These are phyloP conservation scores for Aspergillus saccharolyticus DNA, from an alignment of 495 filamentous ascomycete genomes.

Conservation along the genomic window DNA sequence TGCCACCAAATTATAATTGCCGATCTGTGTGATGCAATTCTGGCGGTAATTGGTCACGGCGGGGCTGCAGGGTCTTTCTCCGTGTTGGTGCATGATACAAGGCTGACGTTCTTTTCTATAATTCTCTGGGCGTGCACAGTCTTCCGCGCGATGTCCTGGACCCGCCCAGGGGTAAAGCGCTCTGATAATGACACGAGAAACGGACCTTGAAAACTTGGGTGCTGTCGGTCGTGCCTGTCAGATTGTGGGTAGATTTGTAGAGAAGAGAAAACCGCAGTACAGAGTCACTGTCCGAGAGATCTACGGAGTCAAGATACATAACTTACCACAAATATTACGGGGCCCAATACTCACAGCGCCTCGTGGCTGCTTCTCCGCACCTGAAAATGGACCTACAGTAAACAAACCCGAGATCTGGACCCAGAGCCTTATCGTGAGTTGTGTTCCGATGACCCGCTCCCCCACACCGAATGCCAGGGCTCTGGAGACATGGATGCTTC, in stretches of 20 bases:
- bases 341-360: no score
- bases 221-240: no score
- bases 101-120: neutral
- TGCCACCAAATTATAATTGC: neutral
- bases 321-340: no score
- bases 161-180: neutral
- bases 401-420: neutral
- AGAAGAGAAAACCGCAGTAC: no score
- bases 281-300: no score
- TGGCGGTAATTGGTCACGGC: neutral
- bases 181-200: neutral
- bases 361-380: neutral
- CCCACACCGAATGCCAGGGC: neutral
- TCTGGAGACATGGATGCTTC: neutral
- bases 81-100: neutral
- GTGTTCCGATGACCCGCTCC: neutral
- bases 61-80: neutral
- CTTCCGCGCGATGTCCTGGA: no score
- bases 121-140: neutral
- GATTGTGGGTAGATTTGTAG: no score
- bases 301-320: no score
- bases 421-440: neutral
- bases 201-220: neutral
- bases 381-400: neutral
- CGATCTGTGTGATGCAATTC: neutral